Conservation (phyloP, 257 asterid genomes). For the Coffea eugenioides region DNA sequence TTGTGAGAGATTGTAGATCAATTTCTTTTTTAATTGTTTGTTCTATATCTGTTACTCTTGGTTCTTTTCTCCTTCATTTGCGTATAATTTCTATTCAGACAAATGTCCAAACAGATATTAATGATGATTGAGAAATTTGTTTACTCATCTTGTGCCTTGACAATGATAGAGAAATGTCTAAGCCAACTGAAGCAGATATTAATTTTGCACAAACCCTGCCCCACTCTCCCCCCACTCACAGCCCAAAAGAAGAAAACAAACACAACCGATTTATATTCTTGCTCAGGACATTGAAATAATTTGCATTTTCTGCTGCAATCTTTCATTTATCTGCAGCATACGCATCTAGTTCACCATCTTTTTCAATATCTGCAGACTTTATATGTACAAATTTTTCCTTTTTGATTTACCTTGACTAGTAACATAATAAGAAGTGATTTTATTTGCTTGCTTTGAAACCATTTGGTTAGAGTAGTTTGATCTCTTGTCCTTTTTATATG, state of each 20-base stretch:
- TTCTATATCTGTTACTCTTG: background rate
- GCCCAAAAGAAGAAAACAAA: too few relatives aligned
- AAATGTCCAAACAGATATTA: background rate
- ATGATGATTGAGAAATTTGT: background rate
- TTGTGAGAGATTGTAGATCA: background rate
- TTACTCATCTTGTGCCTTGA: background rate
- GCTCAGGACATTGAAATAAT: background rate
- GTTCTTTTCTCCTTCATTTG: background rate
- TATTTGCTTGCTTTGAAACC: background rate
- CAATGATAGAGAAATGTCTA: background rate
- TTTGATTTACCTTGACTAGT: background rate
- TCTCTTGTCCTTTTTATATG: background rate
- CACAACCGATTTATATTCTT: background rate
- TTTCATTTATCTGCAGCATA: background rate
- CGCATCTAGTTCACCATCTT: background rate
- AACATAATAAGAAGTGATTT: background rate
- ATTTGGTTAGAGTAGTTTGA: background rate
- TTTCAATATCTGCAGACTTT: background rate
- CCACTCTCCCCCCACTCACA: too few relatives aligned
- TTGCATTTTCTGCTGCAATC: background rate
- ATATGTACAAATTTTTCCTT: background rate
- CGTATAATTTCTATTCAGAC: background rate
- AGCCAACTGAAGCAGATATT: background rate
- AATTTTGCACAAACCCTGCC: background rate
- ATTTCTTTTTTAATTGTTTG: background rate